Evolutionary conservation across 305 asterid genomes (phyloP).

Genomic region (Fraxinus platypoda): DNA sequence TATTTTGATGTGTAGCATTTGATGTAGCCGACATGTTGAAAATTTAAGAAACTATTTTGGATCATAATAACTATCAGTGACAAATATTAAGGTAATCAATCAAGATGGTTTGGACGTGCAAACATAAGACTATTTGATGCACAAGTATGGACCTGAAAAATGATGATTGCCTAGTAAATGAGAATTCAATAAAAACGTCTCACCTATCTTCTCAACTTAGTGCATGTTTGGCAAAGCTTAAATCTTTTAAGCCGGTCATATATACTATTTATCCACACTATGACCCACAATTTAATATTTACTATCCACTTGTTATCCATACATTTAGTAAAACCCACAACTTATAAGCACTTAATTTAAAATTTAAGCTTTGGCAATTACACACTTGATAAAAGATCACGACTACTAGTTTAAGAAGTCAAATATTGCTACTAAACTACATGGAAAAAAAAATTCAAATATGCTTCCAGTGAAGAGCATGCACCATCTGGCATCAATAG

Average conservation of each 20-base stretch:
- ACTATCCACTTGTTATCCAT: neutral
- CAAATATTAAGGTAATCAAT: neutral
- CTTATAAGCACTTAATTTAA: neutral
- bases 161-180: neutral
- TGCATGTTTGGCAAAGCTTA: neutral
- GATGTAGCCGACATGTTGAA: neutral
- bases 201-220: neutral
- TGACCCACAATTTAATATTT: neutral
- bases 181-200: neutral
- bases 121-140: neutral
- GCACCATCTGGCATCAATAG: neutral
- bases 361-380: neutral
- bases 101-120: neutral
- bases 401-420: neutral
- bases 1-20: too few species aligned
- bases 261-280: neutral
- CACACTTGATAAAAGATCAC: neutral
- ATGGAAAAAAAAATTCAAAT: neutral
- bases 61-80: neutral
- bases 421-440: neutral
- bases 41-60: neutral
- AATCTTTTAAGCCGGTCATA: neutral
- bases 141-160: neutral
- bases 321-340: neutral
- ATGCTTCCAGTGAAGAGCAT: slow-evolving; percentile 3